These are phyloP conservation scores for Arachnomyces sp. DNA, from an alignment of 2,329 filamentous ascomycete species.

Conservation along the genomic window DNA sequence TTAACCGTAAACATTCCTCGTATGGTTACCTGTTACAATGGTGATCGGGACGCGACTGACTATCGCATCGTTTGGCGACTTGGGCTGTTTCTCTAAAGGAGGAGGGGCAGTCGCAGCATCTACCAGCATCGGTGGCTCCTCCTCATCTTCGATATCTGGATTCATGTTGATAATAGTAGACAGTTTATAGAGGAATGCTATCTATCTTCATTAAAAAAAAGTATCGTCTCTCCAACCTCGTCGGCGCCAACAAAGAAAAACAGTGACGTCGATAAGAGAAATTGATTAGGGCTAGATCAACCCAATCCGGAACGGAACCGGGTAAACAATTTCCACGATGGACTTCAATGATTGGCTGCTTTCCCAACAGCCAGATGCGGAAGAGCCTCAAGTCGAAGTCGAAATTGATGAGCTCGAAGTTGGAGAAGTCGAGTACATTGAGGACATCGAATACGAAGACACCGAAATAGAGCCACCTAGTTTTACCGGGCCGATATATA, in stretches of 20 bases:
- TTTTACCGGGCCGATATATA: no score
- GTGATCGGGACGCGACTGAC: conserved; percentile 41
- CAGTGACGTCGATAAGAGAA: no score
- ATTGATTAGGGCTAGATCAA: not conserved
- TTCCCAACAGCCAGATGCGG: no score
- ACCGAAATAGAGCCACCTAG: no score
- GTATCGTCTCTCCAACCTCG: not conserved
- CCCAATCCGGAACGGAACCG: conserved; percentile 1
- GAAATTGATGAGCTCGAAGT: no score
- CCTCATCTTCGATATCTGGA: conserved; percentile 32
- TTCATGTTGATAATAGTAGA: conserved; percentile 11
- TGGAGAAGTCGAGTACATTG: no score
- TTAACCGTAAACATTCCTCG: not conserved
- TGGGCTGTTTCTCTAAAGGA: conserved; percentile 13
- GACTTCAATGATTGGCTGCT: no score
- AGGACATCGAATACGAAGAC: no score
- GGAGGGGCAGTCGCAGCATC: conserved; percentile 26
- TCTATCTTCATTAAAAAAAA: conserved; percentile 6
- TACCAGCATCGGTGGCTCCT: conserved; percentile 37
- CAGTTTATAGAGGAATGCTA: conserved; percentile 1
- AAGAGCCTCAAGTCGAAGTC: no score
- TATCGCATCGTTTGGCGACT: conserved; percentile 19
- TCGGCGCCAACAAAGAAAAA: no score
- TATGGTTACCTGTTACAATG: conserved; percentile 39
- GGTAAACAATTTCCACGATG: not conserved